Evolutionary conservation across 148 eudicot species (phyloP), one percentile per base, ranked within the genome.

Genomic region (Persicaria maculosa): DNA sequence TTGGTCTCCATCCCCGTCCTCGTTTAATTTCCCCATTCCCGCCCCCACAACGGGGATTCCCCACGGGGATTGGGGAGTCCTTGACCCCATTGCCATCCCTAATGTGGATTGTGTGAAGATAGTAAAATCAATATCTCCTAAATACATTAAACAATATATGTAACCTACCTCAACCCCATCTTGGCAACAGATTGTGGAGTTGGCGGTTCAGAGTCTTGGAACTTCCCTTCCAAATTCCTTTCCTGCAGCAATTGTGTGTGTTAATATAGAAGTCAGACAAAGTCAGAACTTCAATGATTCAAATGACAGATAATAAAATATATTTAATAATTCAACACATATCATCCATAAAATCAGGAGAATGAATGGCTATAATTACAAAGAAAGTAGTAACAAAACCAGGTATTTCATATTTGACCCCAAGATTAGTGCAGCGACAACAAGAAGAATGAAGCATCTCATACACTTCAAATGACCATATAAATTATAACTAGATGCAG

Each of bases 161-260:
- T 68, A 44, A 79, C 85, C 73, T 50, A 95, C 99, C 99, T 89
- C 72, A 91, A 87, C 67, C 85, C 80, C 90, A 86, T 79, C 79
- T 89, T 95, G 22, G 88, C 68, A 71, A 85, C 86, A 54, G 90
- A 85, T 75, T 84, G 88, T 44, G 97, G 92, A 76, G 91, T 90
- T 54, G 89, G 84, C 80, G 94, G 90, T 74, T 90, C 96, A 25
- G 84, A 78, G 72, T 90, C 94, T 59, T 84, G 91, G 80, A 79
- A 70, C 77, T 84, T 90, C 73, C 80, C 88, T 68, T 92, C 93
- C 83, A 79, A 83, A 77, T 87, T 87, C 82, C 83, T 90, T 77
- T 88, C 99, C 97, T 95, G 86, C 74, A 81, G 62, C 45, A 57
- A 80, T 19, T 43, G 31, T 54, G 16, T 4, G 80, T 68, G 19